Evolutionary conservation across 2,329 filamentous ascomycete species (phyloP), one percentile per base, ranked within the genome.

Genomic region (Juglanconis sp.): DNA sequence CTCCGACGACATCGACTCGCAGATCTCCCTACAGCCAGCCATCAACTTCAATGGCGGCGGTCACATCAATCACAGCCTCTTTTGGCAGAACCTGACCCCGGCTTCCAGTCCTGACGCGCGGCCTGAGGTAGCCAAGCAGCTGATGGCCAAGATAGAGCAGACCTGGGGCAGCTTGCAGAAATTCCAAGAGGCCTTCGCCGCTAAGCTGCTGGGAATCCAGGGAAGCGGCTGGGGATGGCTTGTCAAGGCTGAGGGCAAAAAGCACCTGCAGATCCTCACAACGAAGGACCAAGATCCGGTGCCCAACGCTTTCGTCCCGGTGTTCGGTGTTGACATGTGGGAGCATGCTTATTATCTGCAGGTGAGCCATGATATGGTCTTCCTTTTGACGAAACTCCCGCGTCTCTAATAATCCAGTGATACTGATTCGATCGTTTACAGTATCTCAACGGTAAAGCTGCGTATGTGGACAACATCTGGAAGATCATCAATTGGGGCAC

Each of bases 321-420:
- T 96, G 24, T 80, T 92, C 47, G 91, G 91, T 0, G 81, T 96
- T 2, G 92, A 96, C 72, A 94, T 96, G 85, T 96, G 91, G 92
- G 92, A 96, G 77, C 92, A 96, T 77, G 92, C 92, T 0, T 96
- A 96, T 72, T 96, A 96, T 71, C 76, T 96, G 17, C 91, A 91
- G 80, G 86, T 87, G 63, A 65, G 77, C 42, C 55, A 30, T 38
- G 8, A 7, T 57, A 24, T 24, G 17, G 17, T 42, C n/a, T 5
- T 17, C 5, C 5, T 3, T 34, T 34, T 13, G 13, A 2, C 24
- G 24, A 3, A 6, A 7, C 6, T 5, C 11, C 31, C 34, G 2
- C 4, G 30, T 17, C 17, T 34, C 10, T 34, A 8, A 34, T 31
- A 17, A 8, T 35, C 6, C 17, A 15, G 10, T n/a, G 5, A 11